A percentile compares a stretch with the other conserved stretches of the same genome.
phyloP scores from a whole-genome alignment of 2,329 filamentous ascomycete species.

The Macrophomina phaseolina region DNA sequence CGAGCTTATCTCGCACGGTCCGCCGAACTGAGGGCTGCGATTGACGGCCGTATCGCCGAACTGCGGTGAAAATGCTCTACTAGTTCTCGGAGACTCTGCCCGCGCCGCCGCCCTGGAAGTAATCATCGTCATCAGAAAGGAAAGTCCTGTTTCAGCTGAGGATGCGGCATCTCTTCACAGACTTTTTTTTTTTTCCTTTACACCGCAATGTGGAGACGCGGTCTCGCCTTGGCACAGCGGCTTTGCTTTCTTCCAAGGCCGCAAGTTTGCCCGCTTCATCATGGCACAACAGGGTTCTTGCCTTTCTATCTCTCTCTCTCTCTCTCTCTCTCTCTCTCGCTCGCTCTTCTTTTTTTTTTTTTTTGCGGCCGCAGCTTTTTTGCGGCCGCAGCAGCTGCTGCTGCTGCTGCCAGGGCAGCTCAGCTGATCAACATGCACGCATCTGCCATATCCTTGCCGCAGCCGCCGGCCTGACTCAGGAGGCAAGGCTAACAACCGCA shows the following conservation, averaged over 20 bases:
- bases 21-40: not conserved
- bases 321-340: no score
- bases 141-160: not conserved
- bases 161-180: not conserved
- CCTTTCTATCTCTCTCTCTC: no score
- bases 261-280: not conserved
- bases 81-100: no score
- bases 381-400: no score
- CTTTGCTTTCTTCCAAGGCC: slow-evolving; percentile 1
- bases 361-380: no score
- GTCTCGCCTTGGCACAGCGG: not conserved
- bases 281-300: no score
- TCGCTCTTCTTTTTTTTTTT: no score
- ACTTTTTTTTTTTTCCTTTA: not conserved
- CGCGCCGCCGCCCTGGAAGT: no score
- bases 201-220: not conserved
- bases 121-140: not conserved
- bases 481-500: not conserved
- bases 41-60: slow-evolving; percentile 12
- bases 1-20: slow-evolving; percentile 3
- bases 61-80: not conserved
- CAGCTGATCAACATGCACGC: slow-evolving; percentile 5
- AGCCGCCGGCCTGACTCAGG: slow-evolving; percentile 6
- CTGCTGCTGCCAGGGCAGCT: not conserved
- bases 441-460: not conserved